A percentile compares a stretch with the other conserved stretches of the same genome.
Evolutionary conservation across 371 early-diverging fungal genomes (phyloP).

Genomic region (Mucor mucedo): DNA sequence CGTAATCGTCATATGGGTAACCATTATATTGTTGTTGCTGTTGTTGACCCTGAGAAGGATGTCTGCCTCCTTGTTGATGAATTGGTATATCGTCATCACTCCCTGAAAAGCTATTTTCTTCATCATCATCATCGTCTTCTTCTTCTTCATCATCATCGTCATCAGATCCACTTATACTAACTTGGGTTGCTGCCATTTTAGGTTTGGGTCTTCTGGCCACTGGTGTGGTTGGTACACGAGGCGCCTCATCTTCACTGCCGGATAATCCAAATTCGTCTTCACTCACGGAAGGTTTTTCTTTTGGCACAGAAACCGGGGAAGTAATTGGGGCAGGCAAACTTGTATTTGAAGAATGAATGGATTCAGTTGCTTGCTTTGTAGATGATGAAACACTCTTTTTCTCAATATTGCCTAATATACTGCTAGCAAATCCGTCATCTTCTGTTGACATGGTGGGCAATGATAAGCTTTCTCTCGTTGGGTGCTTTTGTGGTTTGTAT

Average conservation of each 20-base stretch:
- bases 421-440: slow-evolving; percentile 19
- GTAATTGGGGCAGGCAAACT: neutral
- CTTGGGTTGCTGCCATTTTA: slow-evolving; percentile 29
- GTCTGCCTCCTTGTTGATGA: slow-evolving; percentile 16
- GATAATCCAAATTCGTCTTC: slow-evolving; percentile 14
- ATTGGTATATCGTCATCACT: slow-evolving; percentile 27
- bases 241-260: slow-evolving; percentile 10
- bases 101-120: slow-evolving; percentile 11
- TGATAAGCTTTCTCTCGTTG: slow-evolving; percentile 10
- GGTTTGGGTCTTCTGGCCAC: slow-evolving; percentile 15
- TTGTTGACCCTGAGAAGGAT: slow-evolving; percentile 4
- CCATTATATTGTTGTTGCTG: slow-evolving; percentile 10
- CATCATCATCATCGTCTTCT: slow-evolving; percentile 19
- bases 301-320: neutral
- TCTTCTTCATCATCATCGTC: slow-evolving; percentile 27
- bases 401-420: slow-evolving; percentile 18
- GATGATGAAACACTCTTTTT: slow-evolving; percentile 9
- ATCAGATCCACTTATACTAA: slow-evolving; percentile 35
- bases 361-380: neutral
- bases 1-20: neutral
- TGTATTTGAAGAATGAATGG: slow-evolving; percentile 1
- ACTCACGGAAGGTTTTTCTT: neutral
- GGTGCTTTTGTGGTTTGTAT: slow-evolving; percentile 3
- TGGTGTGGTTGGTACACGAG: neutral
- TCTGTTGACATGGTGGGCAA: slow-evolving; percentile 15